Percentiles rank a stretch among this genome's conserved stretches.
Evolutionary conservation across 805 yeast genomes (phyloP).

Genomic region (Barnettozyma pratensis): DNA sequence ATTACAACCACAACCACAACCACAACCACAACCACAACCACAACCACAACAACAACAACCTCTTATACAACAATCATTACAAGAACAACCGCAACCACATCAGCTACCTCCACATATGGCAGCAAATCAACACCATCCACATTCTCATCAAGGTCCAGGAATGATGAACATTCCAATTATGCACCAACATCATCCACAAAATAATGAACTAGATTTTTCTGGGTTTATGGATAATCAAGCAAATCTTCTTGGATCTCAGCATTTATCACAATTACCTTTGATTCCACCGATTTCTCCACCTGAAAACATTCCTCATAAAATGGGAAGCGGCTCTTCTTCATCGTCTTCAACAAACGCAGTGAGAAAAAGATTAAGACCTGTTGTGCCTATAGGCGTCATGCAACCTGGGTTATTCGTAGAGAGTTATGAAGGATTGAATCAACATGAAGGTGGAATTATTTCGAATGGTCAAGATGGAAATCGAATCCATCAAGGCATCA

Average conservation of each 20-base stretch:
- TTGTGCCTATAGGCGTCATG: conserved; percentile 5
- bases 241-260: conserved; percentile 1
- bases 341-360: neutral
- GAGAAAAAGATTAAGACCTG: conserved; percentile 3
- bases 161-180: neutral
- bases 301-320: neutral
- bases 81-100: neutral
- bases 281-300: conserved; percentile 3
- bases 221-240: conserved; percentile 6
- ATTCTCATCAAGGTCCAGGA: conserved; percentile 7
- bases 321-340: conserved; percentile 1
- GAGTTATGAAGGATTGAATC: conserved; percentile 1
- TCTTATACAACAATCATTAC: neutral
- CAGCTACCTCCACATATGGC: neutral
- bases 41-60: conserved; percentile 8
- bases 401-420: conserved; percentile 12
- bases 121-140: neutral
- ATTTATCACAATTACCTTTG: conserved; percentile 3
- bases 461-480: neutral
- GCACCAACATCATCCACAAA: neutral
- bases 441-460: neutral
- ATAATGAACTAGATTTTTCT: conserved; percentile 7
- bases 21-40: conserved; percentile 3
- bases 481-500: neutral
- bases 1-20: conserved; percentile 7